Base-by-base conservation (phyloP, 345 rosid species). In the Geranium brycei region DNA sequence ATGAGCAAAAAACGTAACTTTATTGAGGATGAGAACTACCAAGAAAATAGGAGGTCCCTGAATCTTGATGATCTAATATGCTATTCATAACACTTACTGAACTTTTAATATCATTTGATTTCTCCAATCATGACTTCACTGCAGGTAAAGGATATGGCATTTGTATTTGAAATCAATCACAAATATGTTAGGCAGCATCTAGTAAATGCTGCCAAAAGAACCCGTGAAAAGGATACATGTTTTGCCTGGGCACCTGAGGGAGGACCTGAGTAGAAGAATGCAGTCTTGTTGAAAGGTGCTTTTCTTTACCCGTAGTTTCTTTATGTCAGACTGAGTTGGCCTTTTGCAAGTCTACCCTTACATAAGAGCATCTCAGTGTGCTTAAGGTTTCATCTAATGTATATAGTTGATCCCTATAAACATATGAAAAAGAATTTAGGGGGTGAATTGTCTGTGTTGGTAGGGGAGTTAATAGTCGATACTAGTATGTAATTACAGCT, bases 91-190 rank as follows among this genome's bases (percentile, higher is more conserved):
- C 1, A 56, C 2, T 30, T 12, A 59, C 17, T 63, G 64, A 19
- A 62, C 7, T 19, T 30, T 19, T 16, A 61, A 35, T 60, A 31
- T 57, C 18, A 30, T 58, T 41, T 35, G 32, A 17, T 58, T 17
- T 51, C 58, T 11, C 12, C 17, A 62, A 64, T 58, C 51, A 23
- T 60, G 60, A 47, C 30, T 71, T 67, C 41, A 7, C 41, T 76
- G 79, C 91, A 88, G 95, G 81, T 86, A 53, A 80, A 81, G 68
- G 89, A 74, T 64, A 66, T 81, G 78, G 70, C 78, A 13, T 83
- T 85, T 64, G 68, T 77, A 55, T 88, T 88, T 65, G 89, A 85
- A 70, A 70, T 69, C 63, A 80, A 86, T 61, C 75, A 75, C 11
- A 77, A 81, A 73, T 71, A 80, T 12, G 91, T 88, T 68, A 66